Evolutionary conservation across 1,139 yeast species (phyloP).

Genomic region (Zygotorulaspora mrakii): DNA sequence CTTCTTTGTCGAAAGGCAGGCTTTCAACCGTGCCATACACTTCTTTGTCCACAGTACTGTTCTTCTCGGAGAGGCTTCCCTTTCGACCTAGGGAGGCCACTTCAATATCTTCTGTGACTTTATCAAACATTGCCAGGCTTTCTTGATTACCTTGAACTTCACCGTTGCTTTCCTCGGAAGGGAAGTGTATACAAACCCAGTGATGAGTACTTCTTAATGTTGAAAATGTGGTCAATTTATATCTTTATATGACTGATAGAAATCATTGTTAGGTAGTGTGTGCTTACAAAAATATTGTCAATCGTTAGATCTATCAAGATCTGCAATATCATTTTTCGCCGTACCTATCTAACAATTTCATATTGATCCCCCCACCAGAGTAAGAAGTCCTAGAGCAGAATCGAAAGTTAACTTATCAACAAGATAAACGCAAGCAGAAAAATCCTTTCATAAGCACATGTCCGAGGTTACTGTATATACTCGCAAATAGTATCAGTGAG

Average conservation of each 20-base stretch:
- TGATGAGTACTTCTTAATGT: background rate
- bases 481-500: too few species aligned
- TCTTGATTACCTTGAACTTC: background rate
- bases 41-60: constrained; percentile 6
- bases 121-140: constrained; percentile 1
- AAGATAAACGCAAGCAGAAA: too few species aligned
- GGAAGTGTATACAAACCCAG: background rate
- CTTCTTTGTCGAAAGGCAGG: constrained; percentile 6
- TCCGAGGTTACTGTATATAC: too few species aligned
- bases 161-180: background rate
- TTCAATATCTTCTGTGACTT: constrained; percentile 4
- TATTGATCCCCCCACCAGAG: too few species aligned
- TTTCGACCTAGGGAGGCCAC: constrained; percentile 7
- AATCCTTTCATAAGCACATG: too few species aligned
- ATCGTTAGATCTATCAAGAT: background rate
- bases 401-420: too few species aligned
- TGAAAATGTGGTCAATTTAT: background rate
- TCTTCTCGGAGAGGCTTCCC: constrained; percentile 4
- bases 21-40: constrained; percentile 1
- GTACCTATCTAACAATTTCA: too few species aligned
- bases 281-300: too few species aligned
- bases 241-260: too few species aligned
- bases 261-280: background rate
- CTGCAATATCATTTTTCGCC: background rate
- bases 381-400: too few species aligned